phyloP scores from a whole-genome alignment of 345 rosid species.

The Cardamine occulta region DNA sequence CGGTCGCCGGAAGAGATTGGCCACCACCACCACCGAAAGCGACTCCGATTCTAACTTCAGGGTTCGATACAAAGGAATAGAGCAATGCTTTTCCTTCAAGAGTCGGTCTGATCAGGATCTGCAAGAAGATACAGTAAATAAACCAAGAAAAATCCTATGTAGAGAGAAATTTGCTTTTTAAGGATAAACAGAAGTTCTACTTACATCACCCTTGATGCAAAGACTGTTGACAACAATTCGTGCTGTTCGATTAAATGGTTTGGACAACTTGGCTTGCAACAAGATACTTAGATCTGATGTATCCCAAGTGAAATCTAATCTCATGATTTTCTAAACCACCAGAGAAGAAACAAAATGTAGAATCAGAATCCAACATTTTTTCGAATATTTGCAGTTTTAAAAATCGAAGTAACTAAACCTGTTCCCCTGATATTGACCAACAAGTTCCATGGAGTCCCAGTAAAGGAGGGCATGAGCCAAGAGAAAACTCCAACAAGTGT shows the following conservation, averaged over 20 bases:
- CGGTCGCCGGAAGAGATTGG: conserved; percentile 92
- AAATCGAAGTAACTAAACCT: conserved; percentile 54
- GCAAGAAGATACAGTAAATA: conserved; percentile 39
- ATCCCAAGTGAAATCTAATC: conserved; percentile 86
- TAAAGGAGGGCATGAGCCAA: conserved; percentile 77
- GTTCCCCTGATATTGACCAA: conserved; percentile 84
- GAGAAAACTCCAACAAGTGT: conserved; percentile 81
- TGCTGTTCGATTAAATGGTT: conserved; percentile 85
- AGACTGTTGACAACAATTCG: conserved; percentile 88
- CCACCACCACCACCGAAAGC: conserved; percentile 99
- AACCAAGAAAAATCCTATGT: background rate
- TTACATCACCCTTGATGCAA: conserved; percentile 93
- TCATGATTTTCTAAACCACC: conserved; percentile 69
- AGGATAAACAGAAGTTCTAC: conserved; percentile 22
- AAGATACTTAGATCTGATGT: conserved; percentile 78
- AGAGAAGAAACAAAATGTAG: background rate
- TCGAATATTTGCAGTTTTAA: background rate
- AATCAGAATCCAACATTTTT: conserved; percentile 16
- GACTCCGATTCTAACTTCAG: conserved; percentile 86
- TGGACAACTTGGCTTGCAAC: conserved; percentile 86
- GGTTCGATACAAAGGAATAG: conserved; percentile 79
- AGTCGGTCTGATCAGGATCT: conserved; percentile 86
- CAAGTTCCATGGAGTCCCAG: conserved; percentile 81
- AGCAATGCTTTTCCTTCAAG: conserved; percentile 83
- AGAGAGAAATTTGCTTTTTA: background rate